Evolutionary conservation across 140 eudicot genomes (phyloP).

Genomic region (Stevia rebaudiana): DNA sequence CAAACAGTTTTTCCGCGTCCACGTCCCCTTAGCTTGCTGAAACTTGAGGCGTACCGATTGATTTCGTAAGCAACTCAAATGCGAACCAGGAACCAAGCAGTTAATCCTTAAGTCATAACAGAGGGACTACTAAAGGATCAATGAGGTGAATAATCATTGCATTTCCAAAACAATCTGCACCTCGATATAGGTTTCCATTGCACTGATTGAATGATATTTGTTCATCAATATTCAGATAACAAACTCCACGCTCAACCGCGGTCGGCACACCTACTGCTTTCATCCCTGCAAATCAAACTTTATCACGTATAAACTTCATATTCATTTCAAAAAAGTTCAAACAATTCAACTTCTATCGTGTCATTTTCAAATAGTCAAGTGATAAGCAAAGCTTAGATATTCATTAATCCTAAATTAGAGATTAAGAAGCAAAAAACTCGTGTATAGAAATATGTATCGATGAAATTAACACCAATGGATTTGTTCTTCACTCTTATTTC

Average conservation of each 20-base stretch:
- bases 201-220: constrained; percentile 60
- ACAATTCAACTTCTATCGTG: too few relatives aligned
- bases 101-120: constrained; percentile 67
- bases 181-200: constrained; percentile 81
- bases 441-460: constrained; percentile 62
- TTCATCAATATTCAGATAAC: constrained; percentile 61
- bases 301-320: too few relatives aligned
- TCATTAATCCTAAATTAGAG: constrained; percentile 46
- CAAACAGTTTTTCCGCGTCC: too few relatives aligned
- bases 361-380: too few relatives aligned
- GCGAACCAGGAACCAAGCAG: constrained; percentile 56
- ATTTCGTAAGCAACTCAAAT: too few relatives aligned
- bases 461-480: constrained; percentile 76
- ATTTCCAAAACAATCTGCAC: constrained; percentile 84
- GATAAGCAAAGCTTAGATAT: neutral
- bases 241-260: constrained; percentile 80
- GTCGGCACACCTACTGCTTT: constrained; percentile 84
- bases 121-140: constrained; percentile 60
- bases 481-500: constrained; percentile 70
- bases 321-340: too few relatives aligned
- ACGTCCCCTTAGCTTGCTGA: too few relatives aligned
- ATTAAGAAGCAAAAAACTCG: constrained; percentile 58
- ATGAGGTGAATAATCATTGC: constrained; percentile 59
- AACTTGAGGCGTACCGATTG: too few relatives aligned
- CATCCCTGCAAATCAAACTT: constrained; percentile 58